Evolutionary conservation across 2,329 filamentous ascomycete species (phyloP), one percentile per base, ranked within the genome.

Genomic region (Hypoxylon sp.): DNA sequence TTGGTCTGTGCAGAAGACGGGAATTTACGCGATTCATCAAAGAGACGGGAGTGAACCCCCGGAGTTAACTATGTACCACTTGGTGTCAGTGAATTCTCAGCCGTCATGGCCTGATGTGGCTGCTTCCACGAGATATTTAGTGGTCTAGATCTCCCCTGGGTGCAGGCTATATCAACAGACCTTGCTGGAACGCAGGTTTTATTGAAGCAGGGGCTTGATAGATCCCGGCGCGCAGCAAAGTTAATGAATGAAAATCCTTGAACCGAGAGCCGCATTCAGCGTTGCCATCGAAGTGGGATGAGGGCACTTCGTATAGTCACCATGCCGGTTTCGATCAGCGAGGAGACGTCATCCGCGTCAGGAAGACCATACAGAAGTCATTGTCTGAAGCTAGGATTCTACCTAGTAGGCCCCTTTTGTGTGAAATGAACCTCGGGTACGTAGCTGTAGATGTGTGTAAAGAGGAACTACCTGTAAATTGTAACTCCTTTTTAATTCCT

Each of bases 101-200:
- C 52, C 62, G 65, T 61, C 62, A 57, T 74, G 73, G 72, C 61
- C 72, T 74, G 71, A 74, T 73, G 71, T 74, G 70, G 72, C 71
- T 68, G 67, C 40, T 58, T 63, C 65, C 58, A 59, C 59, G 52
- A 70, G 65, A 65, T 59, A 64, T 42, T 45, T 40, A 46, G 44
- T 51, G 62, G 62, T 61, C 69, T 64, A 69, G 65, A 70, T 69
- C 61, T 53, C 22, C 30, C 28, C 56, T 60, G 46, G 30, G 49
- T 24, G 57, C n/a, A n/a, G n/a, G n/a, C 52, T 54, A 46, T 49
- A 40, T 51, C 49, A 30, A 64, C 49, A 64, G 56, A 40, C 28
- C 32, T 62, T 65, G 57, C 64, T 54, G 28, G 33, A 54, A 51
- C 20, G 46, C 40, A 64, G 32, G 24, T 56, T 58, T 22, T 49